Base-by-base conservation (phyloP, 441 rosid species). In the Melastoma candidum region DNA sequence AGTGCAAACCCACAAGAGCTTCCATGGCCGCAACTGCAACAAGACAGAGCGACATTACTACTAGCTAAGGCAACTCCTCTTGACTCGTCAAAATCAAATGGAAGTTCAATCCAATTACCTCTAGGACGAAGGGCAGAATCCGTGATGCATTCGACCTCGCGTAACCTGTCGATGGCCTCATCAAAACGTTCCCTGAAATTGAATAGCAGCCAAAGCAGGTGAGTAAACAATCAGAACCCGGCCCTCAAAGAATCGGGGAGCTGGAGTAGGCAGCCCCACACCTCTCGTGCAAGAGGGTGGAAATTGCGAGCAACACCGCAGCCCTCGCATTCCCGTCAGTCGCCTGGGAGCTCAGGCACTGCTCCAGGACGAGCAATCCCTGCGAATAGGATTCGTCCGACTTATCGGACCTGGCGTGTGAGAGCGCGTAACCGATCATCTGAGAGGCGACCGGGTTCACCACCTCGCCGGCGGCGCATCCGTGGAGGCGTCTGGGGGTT, bases 371-470 rank as follows among this genome's bases (percentile, higher is more conserved):
- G 51, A 87, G 25, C 94, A 83, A 69, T 46, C 84, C 89, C 80
- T 87, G 90, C 3, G 77, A 79, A 58, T 79, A 78, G 7, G 94
- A 77, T 66, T 82, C 95, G 65, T 81, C 98, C 80, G 96, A 72
- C 51, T 71, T 83, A 61, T 79, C 74, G 47, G 89, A 76, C 61
- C 82, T 76, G 49, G 87, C 81, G 48, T 77, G 82, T 9, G 85
- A 77, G 52, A 83, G 82, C 61, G 90, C 96, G 68, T 85, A 85
- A 65, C 82, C 78, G 32, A 92, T 84, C 98, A 88, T 88, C 78
- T 92, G 94, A 60, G 76, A 69, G 50, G 86, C 80, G 54, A 84
- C 94, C 45, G 89, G 87, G 61, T 70, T 79, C 7, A 73, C 70
- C 64, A 67, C 67, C 32, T 70, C 59, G 50, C 73, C 77, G 49